Evolutionary conservation across 495 filamentous ascomycete genomes (phyloP).

Genomic region (Aspergillus olivimuriae): DNA sequence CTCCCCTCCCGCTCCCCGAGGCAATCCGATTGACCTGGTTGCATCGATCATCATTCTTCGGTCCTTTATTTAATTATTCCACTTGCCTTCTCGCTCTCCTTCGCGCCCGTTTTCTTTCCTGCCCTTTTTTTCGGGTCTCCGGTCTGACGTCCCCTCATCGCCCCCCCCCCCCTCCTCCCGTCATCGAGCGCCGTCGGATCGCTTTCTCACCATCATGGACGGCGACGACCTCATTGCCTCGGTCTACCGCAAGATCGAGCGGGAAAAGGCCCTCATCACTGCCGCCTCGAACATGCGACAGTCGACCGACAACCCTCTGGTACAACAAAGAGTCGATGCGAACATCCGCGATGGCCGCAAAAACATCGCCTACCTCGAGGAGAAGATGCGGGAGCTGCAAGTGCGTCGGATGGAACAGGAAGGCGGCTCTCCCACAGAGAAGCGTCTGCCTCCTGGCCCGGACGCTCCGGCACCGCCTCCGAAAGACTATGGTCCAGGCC

Average conservation of each 20-base stretch:
- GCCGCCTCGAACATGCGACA: constrained; percentile 91
- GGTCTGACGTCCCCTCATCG: too few species aligned
- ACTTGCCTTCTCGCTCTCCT: constrained; percentile 1
- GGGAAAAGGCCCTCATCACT: constrained; percentile 92
- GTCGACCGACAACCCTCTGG: constrained; percentile 84
- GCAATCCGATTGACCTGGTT: neutral
- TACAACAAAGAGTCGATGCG: constrained; percentile 80
- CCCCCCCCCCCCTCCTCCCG: constrained; percentile 1
- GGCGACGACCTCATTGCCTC: constrained; percentile 75
- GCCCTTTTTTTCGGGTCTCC: too few species aligned
- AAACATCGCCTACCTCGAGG: constrained; percentile 92
- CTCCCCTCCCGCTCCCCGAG: constrained; percentile 1
- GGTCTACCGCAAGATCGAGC: constrained; percentile 95
- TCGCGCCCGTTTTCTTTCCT: neutral
- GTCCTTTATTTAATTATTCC: neutral
- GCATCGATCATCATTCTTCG: neutral
- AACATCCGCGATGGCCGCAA: constrained; percentile 90
- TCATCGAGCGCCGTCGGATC: constrained; percentile 10
- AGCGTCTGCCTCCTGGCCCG: constrained; percentile 26
- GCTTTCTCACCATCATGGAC: constrained; percentile 37
- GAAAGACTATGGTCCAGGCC: constrained; percentile 55
- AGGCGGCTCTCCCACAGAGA: constrained; percentile 33
- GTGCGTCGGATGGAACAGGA: constrained; percentile 63
- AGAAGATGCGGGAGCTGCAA: constrained; percentile 81
- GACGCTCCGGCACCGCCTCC: constrained; percentile 53